phyloP scores from a whole-genome alignment of 805 yeast genomes.

The Blastobotrys robertii region DNA sequence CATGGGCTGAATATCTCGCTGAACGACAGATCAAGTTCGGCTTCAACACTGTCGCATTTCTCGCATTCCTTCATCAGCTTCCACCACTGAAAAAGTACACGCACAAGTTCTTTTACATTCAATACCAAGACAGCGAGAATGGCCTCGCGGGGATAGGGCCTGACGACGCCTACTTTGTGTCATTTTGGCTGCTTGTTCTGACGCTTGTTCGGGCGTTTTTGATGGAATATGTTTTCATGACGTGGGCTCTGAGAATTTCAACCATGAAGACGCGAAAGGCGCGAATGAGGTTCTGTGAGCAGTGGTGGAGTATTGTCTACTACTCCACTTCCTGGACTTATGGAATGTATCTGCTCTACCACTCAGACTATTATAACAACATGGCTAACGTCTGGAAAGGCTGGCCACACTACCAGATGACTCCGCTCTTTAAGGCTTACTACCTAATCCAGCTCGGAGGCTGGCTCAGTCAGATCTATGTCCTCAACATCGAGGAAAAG shows the following conservation, averaged over 20 bases:
- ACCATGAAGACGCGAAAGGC: slow-evolving; percentile 43
- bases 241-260: slow-evolving; percentile 35
- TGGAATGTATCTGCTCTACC: slow-evolving; percentile 49
- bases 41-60: slow-evolving; percentile 13
- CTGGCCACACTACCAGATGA: slow-evolving; percentile 67
- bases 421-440: slow-evolving; percentile 48
- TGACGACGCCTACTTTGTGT: slow-evolving; percentile 29
- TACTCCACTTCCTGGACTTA: slow-evolving; percentile 43
- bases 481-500: slow-evolving; percentile 63
- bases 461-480: slow-evolving; percentile 75
- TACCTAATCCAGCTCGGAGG: slow-evolving; percentile 63
- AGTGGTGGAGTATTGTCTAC: slow-evolving; percentile 66
- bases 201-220: slow-evolving; percentile 50
- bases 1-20: slow-evolving; percentile 4
- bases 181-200: slow-evolving; percentile 45
- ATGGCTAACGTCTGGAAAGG: slow-evolving; percentile 37
- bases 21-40: slow-evolving; percentile 24
- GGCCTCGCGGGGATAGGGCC: slow-evolving; percentile 15
- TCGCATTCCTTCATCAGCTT: slow-evolving; percentile 21
- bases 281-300: slow-evolving; percentile 69
- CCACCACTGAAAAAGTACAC: slow-evolving; percentile 25
- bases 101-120: slow-evolving; percentile 33
- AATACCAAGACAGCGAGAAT: slow-evolving; percentile 26
- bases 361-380: slow-evolving; percentile 44
- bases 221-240: slow-evolving; percentile 49